Evolutionary conservation across 208 protist species (phyloP), one percentile per base, ranked within the genome.

Genomic region (Trypanosomatidae sp.): DNA sequence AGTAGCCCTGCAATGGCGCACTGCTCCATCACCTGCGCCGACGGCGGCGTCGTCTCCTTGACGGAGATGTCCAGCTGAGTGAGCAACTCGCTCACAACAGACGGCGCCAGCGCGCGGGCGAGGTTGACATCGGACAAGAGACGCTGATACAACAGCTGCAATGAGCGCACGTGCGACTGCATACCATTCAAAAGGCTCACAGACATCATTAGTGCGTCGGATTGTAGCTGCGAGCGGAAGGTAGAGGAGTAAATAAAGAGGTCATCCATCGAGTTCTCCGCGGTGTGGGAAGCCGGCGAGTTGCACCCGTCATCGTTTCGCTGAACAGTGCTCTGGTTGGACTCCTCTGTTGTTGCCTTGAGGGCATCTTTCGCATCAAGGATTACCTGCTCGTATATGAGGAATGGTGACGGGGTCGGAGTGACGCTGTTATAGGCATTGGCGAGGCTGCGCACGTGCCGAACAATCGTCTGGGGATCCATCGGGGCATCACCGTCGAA

Each of bases 401-500:
- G 79, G 71, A 87, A 95, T n/a, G 89, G 86, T 22, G 85, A 82
- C 8, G 91, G 91, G 36, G 82, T 77, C 15, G 76, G 50, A 25
- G 55, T 58, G 25, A 82, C 71, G 66, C 74, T 80, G 62, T 81
- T 80, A 72, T 91, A 88, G 36, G 86, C 81, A 49, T 79, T 82
- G 13, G 90, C 82, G 15, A 95, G 81, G 46, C 85, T 89, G 41
- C 84, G 86, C 58, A 97, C 79, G 66, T 97, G 89, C 69, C 73
- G 76, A 68, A 84, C 77, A 2, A 95, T 84, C 30, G 76, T 62
- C 66, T 97, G 84, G 6, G 81, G 79, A 66, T 90, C 85, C 17
- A 86, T 91, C 36, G 87, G 76, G 1, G 74, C 60, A 75, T 91
- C 84, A 33, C 87, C 84, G 58, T 95, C 90, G 82, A 94, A 94